These are phyloP conservation scores for Boletus sp. DNA, from an alignment of 768 basidiomycete genomes.

Conservation along the genomic window DNA sequence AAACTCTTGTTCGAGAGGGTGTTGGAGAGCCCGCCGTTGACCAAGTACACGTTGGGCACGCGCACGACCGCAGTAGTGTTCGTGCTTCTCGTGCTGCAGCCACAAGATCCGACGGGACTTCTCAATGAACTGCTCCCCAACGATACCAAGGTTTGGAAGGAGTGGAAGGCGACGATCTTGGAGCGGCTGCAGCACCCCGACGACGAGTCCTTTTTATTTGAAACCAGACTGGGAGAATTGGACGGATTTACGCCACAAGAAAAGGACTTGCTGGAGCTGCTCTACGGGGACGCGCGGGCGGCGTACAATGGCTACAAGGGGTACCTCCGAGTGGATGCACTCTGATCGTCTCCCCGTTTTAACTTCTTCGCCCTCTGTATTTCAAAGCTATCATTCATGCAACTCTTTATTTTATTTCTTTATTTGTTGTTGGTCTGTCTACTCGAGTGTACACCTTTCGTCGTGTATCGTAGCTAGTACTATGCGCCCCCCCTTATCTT, in stretches of 20 bases:
- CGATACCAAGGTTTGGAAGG: slow-evolving; percentile 19
- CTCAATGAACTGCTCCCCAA: slow-evolving; percentile 19
- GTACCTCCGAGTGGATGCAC: background rate
- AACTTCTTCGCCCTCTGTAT: background rate
- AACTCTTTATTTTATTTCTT: background rate
- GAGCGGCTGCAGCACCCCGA: background rate
- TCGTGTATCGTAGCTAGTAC: background rate
- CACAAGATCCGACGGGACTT: slow-evolving; percentile 1
- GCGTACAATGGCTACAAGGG: slow-evolving; percentile 13
- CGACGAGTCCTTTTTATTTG: background rate
- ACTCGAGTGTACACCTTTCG: too few species aligned
- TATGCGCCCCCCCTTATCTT: background rate
- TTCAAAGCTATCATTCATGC: background rate
- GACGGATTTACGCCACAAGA: slow-evolving; percentile 9
- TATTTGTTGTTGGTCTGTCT: too few species aligned
- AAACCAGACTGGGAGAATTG: background rate
- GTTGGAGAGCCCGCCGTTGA: slow-evolving; percentile 11
- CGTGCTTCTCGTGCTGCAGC: slow-evolving; percentile 9
- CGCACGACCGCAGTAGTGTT: slow-evolving; percentile 20
- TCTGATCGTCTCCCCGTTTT: background rate
- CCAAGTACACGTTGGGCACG: slow-evolving; percentile 14
- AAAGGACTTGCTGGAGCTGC: slow-evolving; percentile 3
- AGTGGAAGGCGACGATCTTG: slow-evolving; percentile 17
- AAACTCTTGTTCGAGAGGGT: slow-evolving; percentile 10
- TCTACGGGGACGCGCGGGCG: slow-evolving; percentile 11